Base-by-base conservation (phyloP, 306 rosid genomes). In the Trifolium fragiferum region DNA sequence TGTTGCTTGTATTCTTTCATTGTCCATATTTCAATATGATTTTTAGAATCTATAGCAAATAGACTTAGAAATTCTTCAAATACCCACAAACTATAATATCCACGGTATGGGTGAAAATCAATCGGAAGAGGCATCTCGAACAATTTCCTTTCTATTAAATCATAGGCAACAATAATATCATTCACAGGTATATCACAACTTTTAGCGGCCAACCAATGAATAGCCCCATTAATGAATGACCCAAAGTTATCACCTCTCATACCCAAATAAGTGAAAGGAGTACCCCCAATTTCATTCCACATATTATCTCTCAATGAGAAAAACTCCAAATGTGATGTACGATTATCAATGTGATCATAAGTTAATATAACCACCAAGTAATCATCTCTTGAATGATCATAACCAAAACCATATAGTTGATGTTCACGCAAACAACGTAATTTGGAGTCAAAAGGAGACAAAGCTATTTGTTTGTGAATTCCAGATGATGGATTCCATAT, bases 391-490 rank as follows among this genome's bases (percentile, higher is more conserved):
- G 46, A 40, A 0, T 40, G 46, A 4, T 40, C 46, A 40, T 40
- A 40, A 40, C 46, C 46, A 40, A 40, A 40, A 40, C 46, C 46
- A 10, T 10, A 10, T 10, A 40, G 14, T 0, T 10, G 13, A 40
- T 2, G 13, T 0, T 0, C 0, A 9, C 10, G 3, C 1, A 0
- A 2, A 0, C 5, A 5, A 0, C 1, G 1, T 43, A 43, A 43
- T 11, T 43, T 43, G 1, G 6, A 11, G 11, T 12, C 44, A 40
- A 40, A 40, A 40, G 44, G 44, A 40, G 44, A 40, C 44, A 40
- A 40, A 40, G 44, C 12, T 40, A 40, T 40, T 40, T 40, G 44
- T 40, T 10, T 40, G 44, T 40, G 44, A 40, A 40, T 8, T 40
- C 44, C 44, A 40, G 44, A 2, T 0, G 44, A 2, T 2, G 3